Conservation (phyloP, 73 alveolate genomes). For the Halteria grandinella region DNA sequence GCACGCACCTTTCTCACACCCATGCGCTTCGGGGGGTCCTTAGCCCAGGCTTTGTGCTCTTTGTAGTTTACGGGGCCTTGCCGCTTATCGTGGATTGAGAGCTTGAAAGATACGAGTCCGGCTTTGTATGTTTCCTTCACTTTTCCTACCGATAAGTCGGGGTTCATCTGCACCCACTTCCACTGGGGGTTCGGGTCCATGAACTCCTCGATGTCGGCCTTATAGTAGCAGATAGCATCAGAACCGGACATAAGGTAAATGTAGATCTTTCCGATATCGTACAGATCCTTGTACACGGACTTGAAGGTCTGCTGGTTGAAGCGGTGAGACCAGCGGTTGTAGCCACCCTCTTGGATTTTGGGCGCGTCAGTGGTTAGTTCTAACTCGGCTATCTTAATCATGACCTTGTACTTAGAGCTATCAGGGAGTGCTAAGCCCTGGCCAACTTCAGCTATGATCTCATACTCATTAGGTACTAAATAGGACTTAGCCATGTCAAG, state of each 20-base stretch:
- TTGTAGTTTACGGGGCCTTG: conserved; percentile 52
- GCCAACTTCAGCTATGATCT: conserved; percentile 61
- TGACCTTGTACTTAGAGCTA: conserved; percentile 31
- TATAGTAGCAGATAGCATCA: conserved; percentile 54
- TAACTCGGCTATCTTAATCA: conserved; percentile 58
- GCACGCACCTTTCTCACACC: conserved; percentile 21
- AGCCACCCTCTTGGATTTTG: background rate
- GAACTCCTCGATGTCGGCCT: conserved; percentile 39
- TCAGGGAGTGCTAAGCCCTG: conserved; percentile 49
- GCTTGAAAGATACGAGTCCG: conserved; percentile 58
- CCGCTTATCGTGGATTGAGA: conserved; percentile 51
- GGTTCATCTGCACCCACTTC: conserved; percentile 43
- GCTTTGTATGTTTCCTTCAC: conserved; percentile 66
- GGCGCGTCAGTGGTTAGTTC: conserved; percentile 40
- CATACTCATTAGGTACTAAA: conserved; percentile 11
- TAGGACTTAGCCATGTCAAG: conserved; percentile 12
- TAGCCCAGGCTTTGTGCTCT: conserved; percentile 21
- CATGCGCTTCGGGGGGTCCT: conserved; percentile 41
- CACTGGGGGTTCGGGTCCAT: conserved; percentile 48
- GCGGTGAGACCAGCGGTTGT: conserved; percentile 43
- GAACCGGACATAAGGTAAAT: conserved; percentile 34
- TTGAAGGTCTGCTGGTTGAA: conserved; percentile 18
- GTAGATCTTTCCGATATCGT: conserved; percentile 40
- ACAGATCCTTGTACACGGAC: conserved; percentile 19
- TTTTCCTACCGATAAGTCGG: conserved; percentile 61